A percentile compares a stretch with the other conserved stretches of the same genome.
Evolutionary conservation across 2,329 filamentous ascomycete species (phyloP).

Genomic region (Xylaria sp.): DNA sequence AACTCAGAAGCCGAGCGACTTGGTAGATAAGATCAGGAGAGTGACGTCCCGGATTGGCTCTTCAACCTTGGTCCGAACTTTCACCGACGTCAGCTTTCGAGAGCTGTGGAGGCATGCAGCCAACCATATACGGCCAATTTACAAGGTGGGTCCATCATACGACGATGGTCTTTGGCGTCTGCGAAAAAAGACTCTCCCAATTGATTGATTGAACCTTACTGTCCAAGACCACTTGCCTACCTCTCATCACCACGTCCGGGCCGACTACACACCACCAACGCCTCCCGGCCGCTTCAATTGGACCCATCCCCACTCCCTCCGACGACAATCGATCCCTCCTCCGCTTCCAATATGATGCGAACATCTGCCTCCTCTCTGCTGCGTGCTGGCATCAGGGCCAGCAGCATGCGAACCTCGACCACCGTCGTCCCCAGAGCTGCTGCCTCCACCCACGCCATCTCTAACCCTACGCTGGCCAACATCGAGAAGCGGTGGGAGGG

Average conservation of each 20-base stretch:
- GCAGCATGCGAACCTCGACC: constrained; percentile 49
- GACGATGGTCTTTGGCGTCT: constrained; percentile 34
- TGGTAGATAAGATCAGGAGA: background rate
- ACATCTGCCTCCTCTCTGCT: constrained; percentile 63
- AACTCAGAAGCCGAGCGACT: background rate
- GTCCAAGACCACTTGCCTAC: constrained; percentile 35
- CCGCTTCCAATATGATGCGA: constrained; percentile 60
- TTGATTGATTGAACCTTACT: constrained; percentile 25
- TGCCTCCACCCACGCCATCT: constrained; percentile 88
- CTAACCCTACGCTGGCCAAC: constrained; percentile 95
- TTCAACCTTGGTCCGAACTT: constrained; percentile 39
- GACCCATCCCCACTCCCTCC: constrained; percentile 43
- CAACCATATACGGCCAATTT: constrained; percentile 34
- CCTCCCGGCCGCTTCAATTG: constrained; percentile 42
- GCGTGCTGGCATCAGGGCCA: constrained; percentile 57
- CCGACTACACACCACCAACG: constrained; percentile 27
- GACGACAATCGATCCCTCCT: constrained; percentile 10
- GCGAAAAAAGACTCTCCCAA: constrained; percentile 45
- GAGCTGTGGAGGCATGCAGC: constrained; percentile 25
- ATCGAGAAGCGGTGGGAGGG: constrained; percentile 99
- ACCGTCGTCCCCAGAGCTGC: constrained; percentile 60
- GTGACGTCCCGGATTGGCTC: constrained; percentile 11
- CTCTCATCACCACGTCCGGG: constrained; percentile 18
- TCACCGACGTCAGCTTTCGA: constrained; percentile 36
- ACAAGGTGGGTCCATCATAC: constrained; percentile 44